phyloP scores from a whole-genome alignment of 208 protist genomes.

The Wallacemonas rigidus region DNA sequence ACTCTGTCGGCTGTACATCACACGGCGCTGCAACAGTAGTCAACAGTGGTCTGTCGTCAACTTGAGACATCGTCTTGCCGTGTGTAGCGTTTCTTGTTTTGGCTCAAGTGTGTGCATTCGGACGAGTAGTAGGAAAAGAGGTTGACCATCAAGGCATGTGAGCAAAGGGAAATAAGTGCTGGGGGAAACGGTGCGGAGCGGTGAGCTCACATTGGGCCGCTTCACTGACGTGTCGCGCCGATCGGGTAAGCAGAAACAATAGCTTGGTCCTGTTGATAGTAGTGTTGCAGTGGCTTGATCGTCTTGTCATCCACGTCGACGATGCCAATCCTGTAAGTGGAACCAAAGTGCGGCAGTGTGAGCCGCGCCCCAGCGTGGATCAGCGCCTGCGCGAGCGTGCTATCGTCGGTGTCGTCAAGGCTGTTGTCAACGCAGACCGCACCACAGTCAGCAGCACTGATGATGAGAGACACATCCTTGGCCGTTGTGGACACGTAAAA shows the following conservation, averaged over 20 bases:
- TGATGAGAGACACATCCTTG: constrained; percentile 68
- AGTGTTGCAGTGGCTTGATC: constrained; percentile 67
- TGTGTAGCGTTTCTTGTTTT: no score
- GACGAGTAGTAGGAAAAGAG: no score
- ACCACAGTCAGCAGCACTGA: constrained; percentile 27
- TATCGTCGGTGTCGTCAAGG: background rate
- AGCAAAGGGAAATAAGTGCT: no score
- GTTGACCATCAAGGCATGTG: no score
- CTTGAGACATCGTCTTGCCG: no score
- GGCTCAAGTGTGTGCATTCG: no score
- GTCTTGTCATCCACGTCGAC: constrained; percentile 77
- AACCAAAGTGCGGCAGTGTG: constrained; percentile 13
- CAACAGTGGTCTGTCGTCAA: no score
- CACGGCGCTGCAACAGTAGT: no score
- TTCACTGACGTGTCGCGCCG: no score
- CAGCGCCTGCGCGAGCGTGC: background rate
- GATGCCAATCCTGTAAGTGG: constrained; percentile 54
- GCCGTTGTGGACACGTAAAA: constrained; percentile 79
- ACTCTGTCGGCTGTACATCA: no score
- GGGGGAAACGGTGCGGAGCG: no score
- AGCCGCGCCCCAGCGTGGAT: constrained; percentile 12
- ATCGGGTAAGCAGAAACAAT: constrained; percentile 41
- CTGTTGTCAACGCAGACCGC: background rate
- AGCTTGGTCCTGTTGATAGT: constrained; percentile 50
- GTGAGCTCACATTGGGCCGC: no score